These are phyloP conservation scores for Entomortierella chlamydospora DNA, from an alignment of 192 early-diverging fungal species.

Conservation along the genomic window DNA sequence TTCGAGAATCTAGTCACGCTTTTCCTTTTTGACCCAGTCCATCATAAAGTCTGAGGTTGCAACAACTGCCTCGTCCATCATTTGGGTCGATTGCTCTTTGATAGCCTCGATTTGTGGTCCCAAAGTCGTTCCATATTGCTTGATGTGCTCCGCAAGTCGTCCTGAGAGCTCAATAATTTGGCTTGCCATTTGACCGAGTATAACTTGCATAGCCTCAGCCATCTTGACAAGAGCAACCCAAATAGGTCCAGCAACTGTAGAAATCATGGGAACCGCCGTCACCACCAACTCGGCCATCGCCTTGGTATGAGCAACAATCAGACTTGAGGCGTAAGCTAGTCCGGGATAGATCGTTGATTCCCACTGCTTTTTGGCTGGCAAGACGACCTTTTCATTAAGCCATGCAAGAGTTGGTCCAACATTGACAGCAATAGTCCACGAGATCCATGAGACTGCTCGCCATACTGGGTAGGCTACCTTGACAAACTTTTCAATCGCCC, in stretches of 20 bases:
- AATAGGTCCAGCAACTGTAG: slow-evolving; percentile 4
- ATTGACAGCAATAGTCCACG: slow-evolving; percentile 13
- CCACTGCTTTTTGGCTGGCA: slow-evolving; percentile 23
- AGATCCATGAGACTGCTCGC: slow-evolving; percentile 28
- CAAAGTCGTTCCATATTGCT: slow-evolving; percentile 7
- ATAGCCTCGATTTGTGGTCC: slow-evolving; percentile 27
- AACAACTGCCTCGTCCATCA: slow-evolving; percentile 31
- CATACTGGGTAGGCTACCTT: slow-evolving; percentile 15
- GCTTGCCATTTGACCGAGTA: not conserved
- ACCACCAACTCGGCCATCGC: not conserved
- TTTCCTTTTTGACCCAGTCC: slow-evolving; percentile 51
- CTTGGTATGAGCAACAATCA: slow-evolving; percentile 8
- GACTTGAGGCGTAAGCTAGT: not conserved
- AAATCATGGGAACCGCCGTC: not conserved
- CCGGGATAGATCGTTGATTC: slow-evolving; percentile 9
- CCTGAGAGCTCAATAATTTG: slow-evolving; percentile 13
- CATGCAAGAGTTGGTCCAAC: slow-evolving; percentile 3
- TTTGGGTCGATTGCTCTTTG: slow-evolving; percentile 18
- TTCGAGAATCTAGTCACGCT: slow-evolving; percentile 26
- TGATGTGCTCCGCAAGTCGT: slow-evolving; percentile 16
- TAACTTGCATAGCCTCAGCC: not conserved
- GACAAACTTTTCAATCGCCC: slow-evolving; percentile 31
- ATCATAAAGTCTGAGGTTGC: slow-evolving; percentile 33
- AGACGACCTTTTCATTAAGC: slow-evolving; percentile 4
- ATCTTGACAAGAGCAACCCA: slow-evolving; percentile 28